phyloP scores from a whole-genome alignment of 805 yeast genomes.

The Candida incommunis region DNA sequence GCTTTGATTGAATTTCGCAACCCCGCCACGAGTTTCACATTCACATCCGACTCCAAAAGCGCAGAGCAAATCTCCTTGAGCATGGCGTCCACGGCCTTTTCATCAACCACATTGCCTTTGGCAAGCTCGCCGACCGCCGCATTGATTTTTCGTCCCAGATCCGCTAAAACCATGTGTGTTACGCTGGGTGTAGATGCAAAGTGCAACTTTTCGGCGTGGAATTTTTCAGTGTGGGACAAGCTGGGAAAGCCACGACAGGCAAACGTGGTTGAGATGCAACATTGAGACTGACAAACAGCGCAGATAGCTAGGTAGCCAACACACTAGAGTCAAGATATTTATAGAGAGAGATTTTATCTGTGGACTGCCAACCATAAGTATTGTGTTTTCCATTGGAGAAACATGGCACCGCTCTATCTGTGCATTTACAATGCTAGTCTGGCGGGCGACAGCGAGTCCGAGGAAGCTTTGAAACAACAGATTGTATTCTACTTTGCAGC shows the following conservation, averaged over 20 bases:
- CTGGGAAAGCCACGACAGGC: no score
- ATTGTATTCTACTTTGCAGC: conserved; percentile 23
- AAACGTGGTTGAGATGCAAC: no score
- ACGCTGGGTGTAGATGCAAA: no score
- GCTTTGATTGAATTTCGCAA: conserved; percentile 58
- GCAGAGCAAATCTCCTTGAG: conserved; percentile 86
- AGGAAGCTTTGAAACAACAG: conserved; percentile 21
- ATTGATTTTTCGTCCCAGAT: conserved; percentile 63
- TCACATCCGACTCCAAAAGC: conserved; percentile 85
- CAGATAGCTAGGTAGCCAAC: no score
- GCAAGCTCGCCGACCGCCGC: conserved; percentile 56
- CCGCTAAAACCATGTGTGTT: conserved; percentile 77
- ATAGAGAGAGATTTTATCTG: no score
- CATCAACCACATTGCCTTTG: conserved; percentile 40
- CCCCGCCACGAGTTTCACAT: conserved; percentile 65
- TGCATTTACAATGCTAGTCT: conserved; percentile 26
- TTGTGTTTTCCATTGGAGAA: no score
- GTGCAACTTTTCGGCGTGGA: no score
- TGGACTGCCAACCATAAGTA: no score
- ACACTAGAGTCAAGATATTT: no score
- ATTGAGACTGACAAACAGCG: no score
- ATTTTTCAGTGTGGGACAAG: no score
- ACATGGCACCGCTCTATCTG: conserved; percentile 6
- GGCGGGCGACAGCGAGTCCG: conserved; percentile 16
- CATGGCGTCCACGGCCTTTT: conserved; percentile 52